A percentile compares a stretch with the other conserved stretches of the same genome.
These are phyloP conservation scores for Populus ilicifolia DNA, from an alignment of 345 rosid species.

Conservation along the genomic window DNA sequence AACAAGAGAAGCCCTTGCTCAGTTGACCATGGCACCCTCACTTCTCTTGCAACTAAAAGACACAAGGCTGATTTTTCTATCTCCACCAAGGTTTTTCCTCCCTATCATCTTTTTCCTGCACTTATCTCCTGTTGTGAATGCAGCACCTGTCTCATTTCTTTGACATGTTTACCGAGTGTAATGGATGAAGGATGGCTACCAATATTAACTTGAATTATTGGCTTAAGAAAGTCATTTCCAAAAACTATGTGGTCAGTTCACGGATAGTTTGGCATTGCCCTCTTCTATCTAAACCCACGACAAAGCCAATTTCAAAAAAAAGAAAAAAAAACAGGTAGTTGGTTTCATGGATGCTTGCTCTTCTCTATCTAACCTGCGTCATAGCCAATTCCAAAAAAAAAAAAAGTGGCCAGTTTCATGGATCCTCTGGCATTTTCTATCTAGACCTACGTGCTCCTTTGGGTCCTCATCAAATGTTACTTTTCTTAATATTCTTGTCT, in stretches of 20 bases:
- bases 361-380: too few species aligned
- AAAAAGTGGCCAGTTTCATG: background rate
- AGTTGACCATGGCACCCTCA: conserved; percentile 51
- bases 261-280: background rate
- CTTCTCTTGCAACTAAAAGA: conserved; percentile 58
- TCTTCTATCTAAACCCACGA: background rate
- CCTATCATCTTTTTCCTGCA: background rate
- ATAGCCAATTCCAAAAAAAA: background rate
- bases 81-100: conserved; percentile 58
- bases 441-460: too few species aligned
- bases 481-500: background rate
- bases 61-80: conserved; percentile 70
- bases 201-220: too few species aligned
- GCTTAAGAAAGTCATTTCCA: background rate
- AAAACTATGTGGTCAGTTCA: background rate
- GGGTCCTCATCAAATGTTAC: background rate
- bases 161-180: background rate
- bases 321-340: too few species aligned
- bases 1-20: conserved; percentile 67
- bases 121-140: background rate
- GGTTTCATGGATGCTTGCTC: too few species aligned
- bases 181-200: background rate
- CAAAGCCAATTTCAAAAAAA: too few species aligned
- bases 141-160: background rate
- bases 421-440: background rate